A percentile compares a stretch with the other conserved stretches of the same genome.
These are phyloP conservation scores for Pyrrhoderma noxium DNA, from an alignment of 1,284 basidiomycete genomes.

Conservation along the genomic window DNA sequence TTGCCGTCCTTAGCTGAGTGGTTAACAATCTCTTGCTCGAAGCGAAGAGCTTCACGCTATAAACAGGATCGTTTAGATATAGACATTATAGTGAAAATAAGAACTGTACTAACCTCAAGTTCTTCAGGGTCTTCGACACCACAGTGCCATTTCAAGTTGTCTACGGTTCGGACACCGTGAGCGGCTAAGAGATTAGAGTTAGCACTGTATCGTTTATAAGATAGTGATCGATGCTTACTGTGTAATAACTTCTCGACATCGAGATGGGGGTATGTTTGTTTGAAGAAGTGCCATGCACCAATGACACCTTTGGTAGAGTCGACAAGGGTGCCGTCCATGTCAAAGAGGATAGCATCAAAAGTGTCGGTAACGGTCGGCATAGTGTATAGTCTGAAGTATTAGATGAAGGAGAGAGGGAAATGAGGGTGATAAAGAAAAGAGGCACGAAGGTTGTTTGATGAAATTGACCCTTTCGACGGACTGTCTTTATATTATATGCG, in stretches of 20 bases:
- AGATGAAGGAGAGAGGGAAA: background rate
- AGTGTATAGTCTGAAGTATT: background rate
- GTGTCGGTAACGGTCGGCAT: constrained; percentile 45
- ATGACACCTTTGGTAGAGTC: constrained; percentile 67
- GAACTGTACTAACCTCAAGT: constrained; percentile 33
- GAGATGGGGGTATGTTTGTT: constrained; percentile 53
- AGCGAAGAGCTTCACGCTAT: constrained; percentile 52
- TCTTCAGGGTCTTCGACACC: constrained; percentile 59
- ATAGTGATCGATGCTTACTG: constrained; percentile 34
- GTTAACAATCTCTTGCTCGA: constrained; percentile 60
- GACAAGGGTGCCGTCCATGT: constrained; percentile 76
- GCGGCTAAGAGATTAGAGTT: constrained; percentile 39
- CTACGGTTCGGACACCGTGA: constrained; percentile 75
- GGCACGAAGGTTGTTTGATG: no score
- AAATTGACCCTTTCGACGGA: no score
- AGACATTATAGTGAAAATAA: constrained; percentile 1
- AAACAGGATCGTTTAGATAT: constrained; percentile 25
- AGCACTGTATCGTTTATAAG: background rate
- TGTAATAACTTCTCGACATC: constrained; percentile 56
- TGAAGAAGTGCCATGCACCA: constrained; percentile 69
- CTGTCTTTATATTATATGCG: no score
- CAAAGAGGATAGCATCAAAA: constrained; percentile 44
- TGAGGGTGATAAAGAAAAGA: background rate
- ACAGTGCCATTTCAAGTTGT: constrained; percentile 69
- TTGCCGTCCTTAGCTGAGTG: constrained; percentile 45